Evolutionary conservation across 495 filamentous ascomycete genomes (phyloP).

Genomic region (Peziza echinospora): DNA sequence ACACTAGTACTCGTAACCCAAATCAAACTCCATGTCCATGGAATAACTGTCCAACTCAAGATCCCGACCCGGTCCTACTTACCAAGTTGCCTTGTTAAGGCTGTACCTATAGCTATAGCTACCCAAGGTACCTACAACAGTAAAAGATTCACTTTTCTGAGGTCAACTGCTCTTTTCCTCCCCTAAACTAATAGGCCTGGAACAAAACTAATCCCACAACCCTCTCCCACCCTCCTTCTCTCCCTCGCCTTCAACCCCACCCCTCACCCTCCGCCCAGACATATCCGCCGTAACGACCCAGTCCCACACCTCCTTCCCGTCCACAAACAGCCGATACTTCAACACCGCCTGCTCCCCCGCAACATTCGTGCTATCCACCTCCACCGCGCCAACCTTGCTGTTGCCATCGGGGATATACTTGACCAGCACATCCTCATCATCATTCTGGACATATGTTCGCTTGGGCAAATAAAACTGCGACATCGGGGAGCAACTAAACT

Average conservation of each 20-base stretch:
- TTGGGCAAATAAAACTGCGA: conserved; percentile 83
- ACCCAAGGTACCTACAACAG: too few relatives aligned
- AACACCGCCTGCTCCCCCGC: conserved; percentile 36
- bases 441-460: conserved; percentile 58
- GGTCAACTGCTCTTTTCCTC: too few relatives aligned
- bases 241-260: neutral
- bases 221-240: neutral
- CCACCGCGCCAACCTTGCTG: conserved; percentile 76
- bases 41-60: too few relatives aligned
- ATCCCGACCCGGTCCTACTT: too few relatives aligned
- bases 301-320: conserved; percentile 59
- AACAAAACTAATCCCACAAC: neutral
- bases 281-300: conserved; percentile 34
- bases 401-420: conserved; percentile 72
- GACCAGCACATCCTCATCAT: conserved; percentile 53
- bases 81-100: too few relatives aligned
- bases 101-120: too few relatives aligned
- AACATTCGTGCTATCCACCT: conserved; percentile 44
- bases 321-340: conserved; percentile 62
- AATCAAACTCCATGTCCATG: too few relatives aligned
- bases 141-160: too few relatives aligned
- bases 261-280: conserved; percentile 3
- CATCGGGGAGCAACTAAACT: conserved; percentile 74
- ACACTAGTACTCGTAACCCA: too few relatives aligned
- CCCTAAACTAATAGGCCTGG: too few relatives aligned